Percentiles rank a stretch among this genome's conserved stretches.
Conservation (phyloP, 2,329 filamentous ascomycete species). For the Colletotrichum godetiae region DNA sequence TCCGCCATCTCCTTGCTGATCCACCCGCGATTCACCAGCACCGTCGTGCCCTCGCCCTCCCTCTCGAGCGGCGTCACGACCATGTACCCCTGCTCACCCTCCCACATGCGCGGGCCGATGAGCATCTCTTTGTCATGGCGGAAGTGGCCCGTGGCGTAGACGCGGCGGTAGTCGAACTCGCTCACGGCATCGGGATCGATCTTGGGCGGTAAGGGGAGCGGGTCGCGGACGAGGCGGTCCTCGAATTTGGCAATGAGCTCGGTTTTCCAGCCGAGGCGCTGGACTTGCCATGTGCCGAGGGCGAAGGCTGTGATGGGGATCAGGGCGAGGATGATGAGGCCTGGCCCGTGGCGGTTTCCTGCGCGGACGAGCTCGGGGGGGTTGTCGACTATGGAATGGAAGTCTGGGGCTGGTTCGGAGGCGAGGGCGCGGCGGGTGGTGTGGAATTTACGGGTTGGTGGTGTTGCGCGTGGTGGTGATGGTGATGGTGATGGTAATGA, state of each 20-base stretch:
- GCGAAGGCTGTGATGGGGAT: slow-evolving; percentile 93
- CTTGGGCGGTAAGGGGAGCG: slow-evolving; percentile 84
- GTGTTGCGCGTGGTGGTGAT: not conserved
- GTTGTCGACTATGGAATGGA: slow-evolving; percentile 88
- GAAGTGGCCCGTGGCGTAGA: slow-evolving; percentile 78
- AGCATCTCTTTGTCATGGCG: slow-evolving; percentile 97
- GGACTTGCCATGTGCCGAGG: slow-evolving; percentile 95
- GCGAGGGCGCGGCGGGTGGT: slow-evolving; percentile 34
- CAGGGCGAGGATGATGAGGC: slow-evolving; percentile 83
- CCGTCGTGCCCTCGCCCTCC: slow-evolving; percentile 68
- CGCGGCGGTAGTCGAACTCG: slow-evolving; percentile 92
- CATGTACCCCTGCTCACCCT: slow-evolving; percentile 90
- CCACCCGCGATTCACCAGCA: slow-evolving; percentile 93
- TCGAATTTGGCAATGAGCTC: slow-evolving; percentile 91
- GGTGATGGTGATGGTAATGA: not conserved
- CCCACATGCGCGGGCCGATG: slow-evolving; percentile 87
- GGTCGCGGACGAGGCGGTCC: slow-evolving; percentile 87
- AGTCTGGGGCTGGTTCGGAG: slow-evolving; percentile 63
- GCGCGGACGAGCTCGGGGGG: slow-evolving; percentile 83
- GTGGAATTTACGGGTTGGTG: slow-evolving; percentile 24
- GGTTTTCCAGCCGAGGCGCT: slow-evolving; percentile 93
- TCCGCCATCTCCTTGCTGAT: slow-evolving; percentile 80
- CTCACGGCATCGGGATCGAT: slow-evolving; percentile 84
- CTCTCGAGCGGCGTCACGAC: slow-evolving; percentile 93
- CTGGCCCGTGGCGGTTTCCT: slow-evolving; percentile 79